Evolutionary conservation across 192 early-diverging fungal genomes (phyloP), one percentile per base, ranked within the genome.

Genomic region (Powellomyces hirtus): DNA sequence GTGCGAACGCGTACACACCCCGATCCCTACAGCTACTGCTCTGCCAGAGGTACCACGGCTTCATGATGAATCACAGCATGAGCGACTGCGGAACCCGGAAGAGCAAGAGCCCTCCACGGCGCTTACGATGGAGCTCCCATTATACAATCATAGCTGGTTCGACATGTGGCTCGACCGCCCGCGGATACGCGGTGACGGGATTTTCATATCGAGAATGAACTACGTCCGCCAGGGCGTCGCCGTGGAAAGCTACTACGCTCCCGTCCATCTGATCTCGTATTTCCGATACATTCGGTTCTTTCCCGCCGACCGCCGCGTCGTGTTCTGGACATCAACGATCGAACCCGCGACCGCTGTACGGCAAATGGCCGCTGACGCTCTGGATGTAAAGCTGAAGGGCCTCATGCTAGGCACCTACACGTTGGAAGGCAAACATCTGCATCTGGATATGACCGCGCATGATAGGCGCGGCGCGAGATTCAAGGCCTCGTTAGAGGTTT

Each of bases 271-370:
- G 7, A 68, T 76, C 18, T 62, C 75, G 24, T 76, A 76, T 46
- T 76, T 52, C 53, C 63, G 75, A 20, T 76, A 72, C 53, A 14
- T 73, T 5, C 75, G 75, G 14, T 76, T 76, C 38, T 73, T 34
- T 34, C 22, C 57, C 8, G 16, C 59, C 26, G 53, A 49, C 3
- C n/a, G 29, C 33, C 44, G 64, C 11, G 64, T 65, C 34, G 11
- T 62, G n/a, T 59, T 50, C 31, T 60, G 59, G 71, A 64, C 67
- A 20, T 73, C 75, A 5, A 77, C 70, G 14, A 36, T 59, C 13
- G 71, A 73, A 24, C 75, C 75, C 13, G 46, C 50, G 18, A 22
- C 18, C n/a, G 71, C 61, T 33, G 63, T 74, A 0, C 42, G 64
- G 30, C 0, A 50, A 44, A 35, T 73, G 10, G 18, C 24, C 14